Evolutionary conservation across 768 basidiomycete species (phyloP).

Genomic region (Trametes gibbosa): DNA sequence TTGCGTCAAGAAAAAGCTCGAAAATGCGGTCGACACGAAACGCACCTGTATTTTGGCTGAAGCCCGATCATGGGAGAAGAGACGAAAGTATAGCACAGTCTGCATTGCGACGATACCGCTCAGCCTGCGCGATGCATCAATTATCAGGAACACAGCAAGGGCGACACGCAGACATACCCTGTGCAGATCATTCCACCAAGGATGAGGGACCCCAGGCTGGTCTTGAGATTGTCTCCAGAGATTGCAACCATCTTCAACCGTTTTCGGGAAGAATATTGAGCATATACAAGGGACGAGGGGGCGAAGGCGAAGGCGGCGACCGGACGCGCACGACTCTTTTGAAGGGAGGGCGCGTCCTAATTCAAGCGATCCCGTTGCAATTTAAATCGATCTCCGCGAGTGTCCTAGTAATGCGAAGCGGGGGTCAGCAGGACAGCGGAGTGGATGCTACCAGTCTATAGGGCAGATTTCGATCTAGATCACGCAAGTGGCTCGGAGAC

Average conservation of each 20-base stretch:
- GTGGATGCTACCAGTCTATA: not conserved
- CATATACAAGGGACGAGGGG: constrained; percentile 4
- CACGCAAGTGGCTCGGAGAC: not conserved
- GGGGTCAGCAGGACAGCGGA: not conserved
- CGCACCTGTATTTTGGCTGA: constrained; percentile 23
- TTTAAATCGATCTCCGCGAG: constrained; percentile 10
- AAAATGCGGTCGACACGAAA: not conserved
- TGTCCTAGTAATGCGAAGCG: not conserved
- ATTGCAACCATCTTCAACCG: constrained; percentile 11
- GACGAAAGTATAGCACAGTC: constrained; percentile 23
- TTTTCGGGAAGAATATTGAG: not conserved
- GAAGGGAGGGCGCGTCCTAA: not conserved
- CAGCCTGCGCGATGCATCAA: constrained; percentile 12
- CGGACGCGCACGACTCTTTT: not conserved
- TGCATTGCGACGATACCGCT: constrained; percentile 29
- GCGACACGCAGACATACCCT: constrained; percentile 13
- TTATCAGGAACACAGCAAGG: not conserved
- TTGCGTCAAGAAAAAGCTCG: not conserved
- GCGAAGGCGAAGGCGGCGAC: not conserved
- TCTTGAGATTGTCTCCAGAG: constrained; percentile 11
- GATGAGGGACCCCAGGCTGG: constrained; percentile 18
- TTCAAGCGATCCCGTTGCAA: constrained; percentile 2
- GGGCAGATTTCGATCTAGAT: not conserved
- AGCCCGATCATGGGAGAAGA: constrained; percentile 19
- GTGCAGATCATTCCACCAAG: constrained; percentile 27